phyloP scores from a whole-genome alignment of 257 asterid species.

The Ballota nigra region DNA sequence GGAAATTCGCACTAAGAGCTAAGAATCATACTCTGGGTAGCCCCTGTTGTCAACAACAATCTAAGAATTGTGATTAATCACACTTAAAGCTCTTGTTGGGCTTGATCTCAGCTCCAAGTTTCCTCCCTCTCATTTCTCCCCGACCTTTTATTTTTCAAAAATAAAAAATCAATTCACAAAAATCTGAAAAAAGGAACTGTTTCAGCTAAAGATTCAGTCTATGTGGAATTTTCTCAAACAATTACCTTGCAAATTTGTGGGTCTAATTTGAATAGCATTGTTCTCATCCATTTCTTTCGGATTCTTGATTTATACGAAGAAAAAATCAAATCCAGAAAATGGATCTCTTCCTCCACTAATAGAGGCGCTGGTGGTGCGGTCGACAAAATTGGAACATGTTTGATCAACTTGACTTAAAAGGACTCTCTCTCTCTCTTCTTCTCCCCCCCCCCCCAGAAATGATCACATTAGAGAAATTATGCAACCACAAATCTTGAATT shows the following conservation, averaged over 20 bases:
- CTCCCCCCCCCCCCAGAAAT: no score
- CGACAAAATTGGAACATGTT: no score
- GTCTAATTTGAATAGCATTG: conserved; percentile 39
- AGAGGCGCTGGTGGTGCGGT: no score
- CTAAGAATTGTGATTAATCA: conserved; percentile 58
- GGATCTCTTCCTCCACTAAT: conserved; percentile 13
- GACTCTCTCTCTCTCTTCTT: no score
- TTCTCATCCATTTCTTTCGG: conserved; percentile 52
- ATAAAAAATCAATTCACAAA: not conserved
- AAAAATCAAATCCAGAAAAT: conserved; percentile 7
- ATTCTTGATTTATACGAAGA: conserved; percentile 27
- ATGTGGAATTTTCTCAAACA: not conserved
- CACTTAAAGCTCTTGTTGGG: conserved; percentile 56
- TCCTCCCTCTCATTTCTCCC: conserved; percentile 46
- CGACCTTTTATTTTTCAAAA: conserved; percentile 39
- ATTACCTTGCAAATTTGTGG: conserved; percentile 53
- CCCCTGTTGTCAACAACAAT: conserved; percentile 59
- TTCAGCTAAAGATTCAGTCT: not conserved
- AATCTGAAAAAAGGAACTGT: not conserved
- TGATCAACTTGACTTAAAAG: no score
- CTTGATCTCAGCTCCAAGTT: conserved; percentile 61
- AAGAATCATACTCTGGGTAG: conserved; percentile 58
- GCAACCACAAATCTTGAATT: no score
- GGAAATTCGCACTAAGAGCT: conserved; percentile 24
- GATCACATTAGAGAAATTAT: no score